Base-by-base conservation (phyloP, 352 stramenopile genomes). In the Elongisporangium senticosum region DNA sequence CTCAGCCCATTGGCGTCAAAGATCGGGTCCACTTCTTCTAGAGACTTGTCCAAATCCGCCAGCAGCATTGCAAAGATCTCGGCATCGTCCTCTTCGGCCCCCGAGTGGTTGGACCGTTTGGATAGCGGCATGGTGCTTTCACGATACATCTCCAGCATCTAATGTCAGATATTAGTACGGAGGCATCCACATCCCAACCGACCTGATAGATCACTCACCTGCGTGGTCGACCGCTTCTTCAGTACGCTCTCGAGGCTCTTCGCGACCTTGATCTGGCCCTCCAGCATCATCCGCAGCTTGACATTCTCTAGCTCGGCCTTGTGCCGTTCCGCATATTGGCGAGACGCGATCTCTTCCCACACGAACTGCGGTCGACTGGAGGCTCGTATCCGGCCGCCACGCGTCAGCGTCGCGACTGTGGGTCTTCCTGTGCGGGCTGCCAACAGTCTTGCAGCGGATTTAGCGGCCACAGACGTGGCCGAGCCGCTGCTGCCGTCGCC, bases 301-400 rank as follows among this genome's bases (percentile, higher is more conserved):
- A 64, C 53, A 33, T 78, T 74, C 51, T 74, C 64, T 17, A 66
- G 53, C 49, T 74, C 60, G 13, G 69, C 57, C 15, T 59, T 61
- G 39, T 66, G 56, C 11, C 60, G 59, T 23, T 70, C 66, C 2
- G 61, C 55, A 5, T 67, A 54, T 53, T 78, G 70, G 0, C 62
- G 60, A 19, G 55, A 60, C 5, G 70, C 70, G 5, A 78, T 48
- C 19, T 64, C 56, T 33, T 72, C 58, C 70, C 70, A 78, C 26
- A 73, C 33, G 13, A 43, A 43, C 33, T 43, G 33, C 33, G 33
- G 33, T 17, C 33, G 33, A 17, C 33, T 43, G 33, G 33, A 43
- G 1, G 33, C 33, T 17, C 33, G 33, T 15, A 43, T 43, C 33
- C 33, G 33, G 4, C 33, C 33, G 11, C 33, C 33, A 15, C 33